A percentile compares a stretch with the other conserved stretches of the same genome.
Evolutionary conservation across 2,329 filamentous ascomycete genomes (phyloP).

Genomic region (Penicillium sumatraense): DNA sequence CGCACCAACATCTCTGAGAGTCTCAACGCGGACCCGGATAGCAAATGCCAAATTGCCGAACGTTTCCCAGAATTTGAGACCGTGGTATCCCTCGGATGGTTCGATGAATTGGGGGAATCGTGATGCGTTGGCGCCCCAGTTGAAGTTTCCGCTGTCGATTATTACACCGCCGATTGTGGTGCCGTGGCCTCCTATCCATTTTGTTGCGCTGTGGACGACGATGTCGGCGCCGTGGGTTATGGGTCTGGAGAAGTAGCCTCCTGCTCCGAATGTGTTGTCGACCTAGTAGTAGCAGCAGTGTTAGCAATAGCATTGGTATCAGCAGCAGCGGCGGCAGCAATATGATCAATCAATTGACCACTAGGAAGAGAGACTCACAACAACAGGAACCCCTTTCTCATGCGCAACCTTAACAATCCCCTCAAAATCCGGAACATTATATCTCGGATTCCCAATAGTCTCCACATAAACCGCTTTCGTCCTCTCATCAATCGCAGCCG

Average conservation of each 20-base stretch:
- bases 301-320: no score
- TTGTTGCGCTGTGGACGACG: conserved; percentile 90
- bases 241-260: conserved; percentile 83
- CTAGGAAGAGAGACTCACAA: conserved; percentile 50
- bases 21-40: conserved; percentile 85
- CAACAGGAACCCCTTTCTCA: conserved; percentile 67
- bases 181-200: conserved; percentile 96
- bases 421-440: conserved; percentile 91
- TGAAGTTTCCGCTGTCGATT: conserved; percentile 87
- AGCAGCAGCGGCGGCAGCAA: no score
- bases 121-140: conserved; percentile 82
- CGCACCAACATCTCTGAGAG: conserved; percentile 83
- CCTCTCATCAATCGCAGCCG: conserved; percentile 82
- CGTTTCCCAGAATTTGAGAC: conserved; percentile 75
- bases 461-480: conserved; percentile 93
- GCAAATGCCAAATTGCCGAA: conserved; percentile 86
- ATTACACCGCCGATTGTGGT: conserved; percentile 88
- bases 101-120: conserved; percentile 94
- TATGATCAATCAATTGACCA: no score
- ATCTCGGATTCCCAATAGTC: conserved; percentile 90
- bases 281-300: conserved; percentile 64
- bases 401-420: conserved; percentile 82
- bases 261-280: conserved; percentile 95
- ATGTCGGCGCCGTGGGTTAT: conserved; percentile 93
- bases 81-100: conserved; percentile 66